Evolutionary conservation across 1,284 basidiomycete species (phyloP), one percentile per base, ranked within the genome.

Genomic region (Albatrellus sp.): DNA sequence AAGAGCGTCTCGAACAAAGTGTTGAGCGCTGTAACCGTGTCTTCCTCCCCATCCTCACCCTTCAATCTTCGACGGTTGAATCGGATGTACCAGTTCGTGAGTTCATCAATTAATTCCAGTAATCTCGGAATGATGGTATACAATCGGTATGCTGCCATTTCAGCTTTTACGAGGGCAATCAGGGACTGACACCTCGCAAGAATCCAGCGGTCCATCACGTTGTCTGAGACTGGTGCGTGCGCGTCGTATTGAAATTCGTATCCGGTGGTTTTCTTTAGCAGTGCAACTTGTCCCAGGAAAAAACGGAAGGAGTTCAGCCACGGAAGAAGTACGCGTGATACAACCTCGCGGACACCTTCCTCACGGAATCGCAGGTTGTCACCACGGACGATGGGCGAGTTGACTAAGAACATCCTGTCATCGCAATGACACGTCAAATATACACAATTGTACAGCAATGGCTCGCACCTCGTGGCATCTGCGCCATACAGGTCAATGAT

Each of bases 31-130:
- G 82, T 69, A 13, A 83, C 60, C 8, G 93, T 94, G 59, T 98
- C 94, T 55, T 92, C 85, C 47, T 76, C 70, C 5, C 94, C 90
- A 57, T 90, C 87, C 62, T 96, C 90, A 40, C 96, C 96, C 73
- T 99, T 99, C 48, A 99, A 69, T 28, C 96, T 78, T 53, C 84
- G 83, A 46, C 96, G 82, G 67, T 98, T 99, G 73, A 98, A 98
- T 44, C 96, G 91, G 57, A 98, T 98, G 67, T 99, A 98, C 93
- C 94, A 98, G 63, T 99, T 99, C 40, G 96, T 99, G 48, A 98
- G 72, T 64, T 98, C 96, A 55, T 96, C 90, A 39, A 99, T 77
- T 49, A 98, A 80, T 52, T 90, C 87, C 46, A 98, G 72, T 44
- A 98, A 69, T 28, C 90, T 78, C n/a, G 92, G 91, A 49, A 97